Percentiles rank a stretch among this genome's conserved stretches.
phyloP scores from a whole-genome alignment of 768 basidiomycete species.

The Termitomyces sp. region DNA sequence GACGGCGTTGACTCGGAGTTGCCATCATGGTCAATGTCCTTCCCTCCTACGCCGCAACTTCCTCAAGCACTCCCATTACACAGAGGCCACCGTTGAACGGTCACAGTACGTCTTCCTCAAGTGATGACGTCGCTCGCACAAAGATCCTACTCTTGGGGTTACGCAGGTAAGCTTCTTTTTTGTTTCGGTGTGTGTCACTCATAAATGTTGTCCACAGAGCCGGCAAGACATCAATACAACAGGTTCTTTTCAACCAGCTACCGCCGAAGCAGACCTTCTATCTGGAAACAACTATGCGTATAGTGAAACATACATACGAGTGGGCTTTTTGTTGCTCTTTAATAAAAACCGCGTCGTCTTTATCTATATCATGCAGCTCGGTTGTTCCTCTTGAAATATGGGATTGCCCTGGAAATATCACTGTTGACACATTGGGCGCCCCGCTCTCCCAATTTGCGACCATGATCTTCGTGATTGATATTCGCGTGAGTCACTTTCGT shows the following conservation, averaged over 20 bases:
- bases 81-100: slow-evolving; percentile 25
- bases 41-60: slow-evolving; percentile 29
- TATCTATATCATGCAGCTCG: slow-evolving; percentile 48
- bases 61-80: slow-evolving; percentile 21
- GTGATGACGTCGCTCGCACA: slow-evolving; percentile 39
- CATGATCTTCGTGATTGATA: slow-evolving; percentile 93
- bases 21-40: slow-evolving; percentile 18
- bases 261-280: slow-evolving; percentile 85
- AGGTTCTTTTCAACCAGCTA: slow-evolving; percentile 87
- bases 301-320: slow-evolving; percentile 77
- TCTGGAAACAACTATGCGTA: slow-evolving; percentile 81
- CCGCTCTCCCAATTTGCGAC: slow-evolving; percentile 78
- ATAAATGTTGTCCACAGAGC: slow-evolving; percentile 45
- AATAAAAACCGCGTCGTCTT: not conserved
- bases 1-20: slow-evolving; percentile 6
- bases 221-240: slow-evolving; percentile 88
- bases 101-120: slow-evolving; percentile 16
- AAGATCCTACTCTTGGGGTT: slow-evolving; percentile 74
- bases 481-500: slow-evolving; percentile 59
- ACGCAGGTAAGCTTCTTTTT: slow-evolving; percentile 43
- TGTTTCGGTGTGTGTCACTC: not conserved
- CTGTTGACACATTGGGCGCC: slow-evolving; percentile 72
- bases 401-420: slow-evolving; percentile 89
- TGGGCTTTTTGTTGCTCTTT: slow-evolving; percentile 37
- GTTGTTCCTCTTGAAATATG: slow-evolving; percentile 92